Conservation (phyloP, 768 basidiomycete species). For the Termitomyces sp. region DNA sequence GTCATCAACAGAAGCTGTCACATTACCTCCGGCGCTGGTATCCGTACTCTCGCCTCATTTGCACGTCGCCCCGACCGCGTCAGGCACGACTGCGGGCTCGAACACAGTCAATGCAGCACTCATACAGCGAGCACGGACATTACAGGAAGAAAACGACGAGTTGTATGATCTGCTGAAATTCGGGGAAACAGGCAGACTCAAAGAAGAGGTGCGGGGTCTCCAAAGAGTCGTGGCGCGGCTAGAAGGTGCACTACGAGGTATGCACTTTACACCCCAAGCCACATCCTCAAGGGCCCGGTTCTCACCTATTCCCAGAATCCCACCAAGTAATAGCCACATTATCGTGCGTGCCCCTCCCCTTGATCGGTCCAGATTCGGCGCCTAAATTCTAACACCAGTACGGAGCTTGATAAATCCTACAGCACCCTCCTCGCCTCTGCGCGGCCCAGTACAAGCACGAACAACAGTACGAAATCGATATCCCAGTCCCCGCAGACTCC, state of each 20-base stretch:
- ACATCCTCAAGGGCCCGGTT: background rate
- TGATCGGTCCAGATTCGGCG: constrained; percentile 9
- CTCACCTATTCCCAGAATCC: constrained; percentile 48
- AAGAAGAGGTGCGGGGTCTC: constrained; percentile 74
- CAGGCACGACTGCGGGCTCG: constrained; percentile 26
- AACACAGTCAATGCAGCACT: constrained; percentile 69
- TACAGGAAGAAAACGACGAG: constrained; percentile 88
- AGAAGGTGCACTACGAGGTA: constrained; percentile 75
- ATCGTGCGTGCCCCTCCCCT: constrained; percentile 52
- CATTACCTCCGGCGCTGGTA: constrained; percentile 66
- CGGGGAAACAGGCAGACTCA: constrained; percentile 74
- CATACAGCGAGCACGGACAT: constrained; percentile 61
- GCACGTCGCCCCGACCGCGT: constrained; percentile 31
- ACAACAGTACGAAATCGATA: constrained; percentile 30
- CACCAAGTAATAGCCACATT: constrained; percentile 65
- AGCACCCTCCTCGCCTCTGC: constrained; percentile 48
- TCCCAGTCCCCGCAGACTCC: constrained; percentile 44
- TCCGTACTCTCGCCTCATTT: constrained; percentile 69
- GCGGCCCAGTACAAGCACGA: constrained; percentile 31
- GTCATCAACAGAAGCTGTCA: constrained; percentile 54
- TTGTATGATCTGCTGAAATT: constrained; percentile 69
- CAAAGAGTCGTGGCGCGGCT: constrained; percentile 62
- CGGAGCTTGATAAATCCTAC: constrained; percentile 74
- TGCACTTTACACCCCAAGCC: too few relatives aligned
- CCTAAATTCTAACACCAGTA: constrained; percentile 24